A percentile compares a stretch with the other conserved stretches of the same genome.
Evolutionary conservation across 495 filamentous ascomycete species (phyloP).

Genomic region (Penicillium crystallinum): DNA sequence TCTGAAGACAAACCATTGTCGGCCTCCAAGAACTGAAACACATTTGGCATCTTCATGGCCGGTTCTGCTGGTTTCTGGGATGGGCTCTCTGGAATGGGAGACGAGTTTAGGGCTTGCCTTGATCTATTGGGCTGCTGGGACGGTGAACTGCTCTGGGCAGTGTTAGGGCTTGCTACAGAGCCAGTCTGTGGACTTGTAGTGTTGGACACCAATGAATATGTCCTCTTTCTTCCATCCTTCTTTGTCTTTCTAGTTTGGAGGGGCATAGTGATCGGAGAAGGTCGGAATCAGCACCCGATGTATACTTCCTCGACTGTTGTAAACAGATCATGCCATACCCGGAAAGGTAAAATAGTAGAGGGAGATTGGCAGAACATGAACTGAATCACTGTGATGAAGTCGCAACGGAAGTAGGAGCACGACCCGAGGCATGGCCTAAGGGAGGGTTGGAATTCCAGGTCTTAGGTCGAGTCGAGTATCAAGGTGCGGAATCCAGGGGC

Average conservation of each 20-base stretch:
- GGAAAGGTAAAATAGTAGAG: not conserved
- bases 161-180: conserved; percentile 19
- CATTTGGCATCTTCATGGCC: conserved; percentile 28
- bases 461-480: conserved; percentile 6
- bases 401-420: conserved; percentile 8
- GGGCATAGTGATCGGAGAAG: conserved; percentile 26
- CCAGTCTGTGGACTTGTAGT: conserved; percentile 17
- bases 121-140: conserved; percentile 13
- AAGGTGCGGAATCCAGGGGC: conserved; percentile 24
- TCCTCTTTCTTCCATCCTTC: conserved; percentile 30
- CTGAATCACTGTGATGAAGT: conserved; percentile 4
- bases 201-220: conserved; percentile 28
- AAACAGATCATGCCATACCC: conserved; percentile 19
- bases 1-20: conserved; percentile 21
- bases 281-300: conserved; percentile 10
- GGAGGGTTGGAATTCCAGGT: conserved; percentile 19
- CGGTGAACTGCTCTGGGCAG: conserved; percentile 6
- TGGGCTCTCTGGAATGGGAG: conserved; percentile 5
- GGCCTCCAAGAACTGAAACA: conserved; percentile 41
- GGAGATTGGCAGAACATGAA: conserved; percentile 16
- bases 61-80: conserved; percentile 13
- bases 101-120: conserved; percentile 14
- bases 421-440: conserved; percentile 22
- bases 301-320: conserved; percentile 13
- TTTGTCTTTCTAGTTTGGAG: conserved; percentile 28